Base-by-base conservation (phyloP, 192 early-diverging fungal genomes). In the Coemansia sp. region DNA sequence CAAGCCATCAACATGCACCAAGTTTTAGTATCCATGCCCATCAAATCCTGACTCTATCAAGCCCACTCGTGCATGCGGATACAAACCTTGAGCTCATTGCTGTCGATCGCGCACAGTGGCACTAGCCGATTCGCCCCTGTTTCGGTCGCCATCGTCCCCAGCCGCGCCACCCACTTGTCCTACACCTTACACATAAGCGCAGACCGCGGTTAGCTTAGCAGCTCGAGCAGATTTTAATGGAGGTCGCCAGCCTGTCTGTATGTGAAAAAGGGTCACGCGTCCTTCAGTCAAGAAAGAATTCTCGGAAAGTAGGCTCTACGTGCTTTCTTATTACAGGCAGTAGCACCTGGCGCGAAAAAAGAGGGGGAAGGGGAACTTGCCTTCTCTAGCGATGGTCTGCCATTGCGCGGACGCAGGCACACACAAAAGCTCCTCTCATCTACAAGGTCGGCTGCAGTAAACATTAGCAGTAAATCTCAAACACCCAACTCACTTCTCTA, bases 151-250 rank as follows among this genome's bases (percentile, higher is more conserved):
- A 39, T 58, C 15, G 32, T 41, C 12, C 42, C 60, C 38, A 81
- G 57, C 36, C 70, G 74, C 41, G 70, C 63, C 25, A 81, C 53
- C 78, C 78, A 81, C 70, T 44, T 41, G 50, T 67, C 73, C 79
- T 82, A 76, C 62, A 64, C 51, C 36, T 31, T 15, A 36, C 34
- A 36, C 9, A 31, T 48, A 37, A 25, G 53, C 29, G 12, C 34
- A 62, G 61, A 62, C 14, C 45, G 27, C 19, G 42, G 45, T 44
- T 65, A 27, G 44, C 8, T 36, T 59, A 3, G 11, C 57, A 32
- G 57, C n/a, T 15, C 11, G 19, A 32, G 57, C 46, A 50, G 46
- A 6, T 21, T 50, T 50, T 10, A 50, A 50, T 50, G 34, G 34
- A 36, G 6, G 44, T 45, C 14, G 44, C 17, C 44, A 0, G 44